Conservation (phyloP, 1,284 basidiomycete species). For the Moniliella sp. region DNA sequence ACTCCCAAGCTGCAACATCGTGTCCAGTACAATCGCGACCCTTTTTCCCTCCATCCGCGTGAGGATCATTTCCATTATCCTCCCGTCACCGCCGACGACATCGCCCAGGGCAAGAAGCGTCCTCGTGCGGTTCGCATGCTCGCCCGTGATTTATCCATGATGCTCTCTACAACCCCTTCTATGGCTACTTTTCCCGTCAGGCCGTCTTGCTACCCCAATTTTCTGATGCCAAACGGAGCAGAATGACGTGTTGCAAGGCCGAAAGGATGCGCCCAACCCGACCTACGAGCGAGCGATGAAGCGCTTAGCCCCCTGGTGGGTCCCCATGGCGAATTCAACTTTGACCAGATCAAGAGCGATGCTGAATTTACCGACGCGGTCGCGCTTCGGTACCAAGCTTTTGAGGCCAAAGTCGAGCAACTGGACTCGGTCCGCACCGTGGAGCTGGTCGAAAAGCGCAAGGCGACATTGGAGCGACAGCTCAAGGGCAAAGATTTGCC, state of each 20-base stretch:
- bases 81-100: conserved; percentile 12
- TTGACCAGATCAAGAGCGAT: conserved; percentile 47
- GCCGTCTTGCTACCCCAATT: conserved; percentile 1
- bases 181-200: conserved; percentile 60
- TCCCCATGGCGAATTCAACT: conserved; percentile 43
- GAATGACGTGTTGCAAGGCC: too few relatives aligned
- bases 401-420: conserved; percentile 13
- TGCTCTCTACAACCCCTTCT: conserved; percentile 81
- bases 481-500: too few relatives aligned
- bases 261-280: too few relatives aligned
- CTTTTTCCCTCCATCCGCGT: conserved; percentile 18
- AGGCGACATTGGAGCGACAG: too few relatives aligned
- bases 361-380: conserved; percentile 61
- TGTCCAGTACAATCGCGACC: conserved; percentile 29
- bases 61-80: conserved; percentile 16
- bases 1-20: conserved; percentile 13
- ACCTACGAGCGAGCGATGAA: too few relatives aligned
- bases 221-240: too few relatives aligned
- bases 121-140: conserved; percentile 77
- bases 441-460: too few relatives aligned
- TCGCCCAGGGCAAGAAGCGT: conserved; percentile 6
- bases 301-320: too few relatives aligned
- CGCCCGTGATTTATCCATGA: conserved; percentile 91
- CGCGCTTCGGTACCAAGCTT: conserved; percentile 40
- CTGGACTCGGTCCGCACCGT: too few relatives aligned